Evolutionary conservation across 2,329 filamentous ascomycete species (phyloP).

Genomic region (Pseudocercospora vitis): DNA sequence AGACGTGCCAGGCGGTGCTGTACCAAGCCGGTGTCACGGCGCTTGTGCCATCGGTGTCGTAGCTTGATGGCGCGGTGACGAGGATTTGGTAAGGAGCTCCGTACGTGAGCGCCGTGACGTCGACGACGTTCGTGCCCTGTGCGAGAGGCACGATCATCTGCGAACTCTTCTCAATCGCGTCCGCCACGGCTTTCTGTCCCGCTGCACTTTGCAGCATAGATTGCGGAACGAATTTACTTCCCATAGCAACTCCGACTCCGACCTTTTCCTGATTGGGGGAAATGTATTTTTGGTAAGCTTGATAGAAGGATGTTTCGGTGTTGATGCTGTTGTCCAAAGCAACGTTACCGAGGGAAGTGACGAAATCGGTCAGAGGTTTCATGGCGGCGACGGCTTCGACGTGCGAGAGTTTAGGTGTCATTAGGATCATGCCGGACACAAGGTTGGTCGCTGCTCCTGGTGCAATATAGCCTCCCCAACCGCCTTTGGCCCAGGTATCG

Average conservation of each 20-base stretch:
- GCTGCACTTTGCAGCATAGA: background rate
- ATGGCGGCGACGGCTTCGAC: conserved; percentile 4
- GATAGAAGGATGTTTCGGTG: conserved; percentile 17
- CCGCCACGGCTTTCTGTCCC: background rate
- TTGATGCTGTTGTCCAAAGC: conserved; percentile 20
- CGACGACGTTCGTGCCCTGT: background rate
- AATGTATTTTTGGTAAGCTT: conserved; percentile 24
- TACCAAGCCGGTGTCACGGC: conserved; percentile 27
- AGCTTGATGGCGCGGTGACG: conserved; percentile 21
- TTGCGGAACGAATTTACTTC: background rate
- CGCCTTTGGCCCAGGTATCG: conserved; percentile 22
- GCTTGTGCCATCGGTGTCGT: conserved; percentile 18
- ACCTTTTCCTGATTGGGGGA: conserved; percentile 24
- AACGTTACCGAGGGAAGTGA: background rate
- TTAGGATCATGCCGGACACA: conserved; percentile 14
- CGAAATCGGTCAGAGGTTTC: conserved; percentile 13
- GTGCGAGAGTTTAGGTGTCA: conserved; percentile 11
- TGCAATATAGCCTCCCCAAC: conserved; percentile 24
- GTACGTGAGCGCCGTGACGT: conserved; percentile 14
- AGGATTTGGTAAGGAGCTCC: conserved; percentile 22
- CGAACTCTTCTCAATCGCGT: background rate
- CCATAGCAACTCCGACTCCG: conserved; percentile 1
- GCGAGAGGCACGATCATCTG: conserved; percentile 6
- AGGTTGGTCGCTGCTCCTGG: conserved; percentile 8
- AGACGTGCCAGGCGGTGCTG: conserved; percentile 18